Base-by-base conservation (phyloP, 108 stramenopile genomes). In the Fistulifera pelliculosa region DNA sequence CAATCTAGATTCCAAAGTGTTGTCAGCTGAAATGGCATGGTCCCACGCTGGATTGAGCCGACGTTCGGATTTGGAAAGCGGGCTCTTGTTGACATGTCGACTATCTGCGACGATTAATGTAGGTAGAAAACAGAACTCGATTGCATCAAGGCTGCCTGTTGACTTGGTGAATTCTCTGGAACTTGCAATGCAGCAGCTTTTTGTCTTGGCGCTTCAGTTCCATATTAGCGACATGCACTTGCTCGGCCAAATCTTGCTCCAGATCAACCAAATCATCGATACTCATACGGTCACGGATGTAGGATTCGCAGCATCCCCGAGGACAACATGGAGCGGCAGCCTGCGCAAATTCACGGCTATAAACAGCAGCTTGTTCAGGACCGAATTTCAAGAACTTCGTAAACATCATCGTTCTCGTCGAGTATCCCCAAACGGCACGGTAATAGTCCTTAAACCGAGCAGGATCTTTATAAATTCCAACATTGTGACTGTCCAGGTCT, bases 261-360 rank as follows among this genome's bases (percentile, higher is more conserved):
- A 81, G 65, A 31, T 71, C 67, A 10, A 75, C 38, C 3, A 90
- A 61, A 19, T 77, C 70, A 24, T 81, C 73, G 48, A 87, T 69
- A n/a, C 62, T 66, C 16, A 66, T 62, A 3, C 24, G 4, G 11
- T 69, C 60, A 18, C 55, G 41, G 2, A 92, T 61, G 5, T 70
- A 60, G 16, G 56, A 58, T 64, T 88, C 80, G 42, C 62, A 66
- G 64, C 82, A 89, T 11, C 91, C 87, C 54, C 83, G 58, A 0
- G 91, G 91, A 55, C 85, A 87, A 50, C 86, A 80, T 15, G 70
- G 78, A 8, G 85, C 82, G 16, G 86, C 84, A 27, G 80, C 75
- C 47, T 86, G 84, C 8, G 91, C 91, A 57, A 88, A 85, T 64
- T 93, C 91, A 21, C 91, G 57, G 41, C 75, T 73, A 55, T 88